Evolutionary conservation across 148 eudicot genomes (phyloP), one percentile per base, ranked within the genome.

Genomic region (Cornus kousa): DNA sequence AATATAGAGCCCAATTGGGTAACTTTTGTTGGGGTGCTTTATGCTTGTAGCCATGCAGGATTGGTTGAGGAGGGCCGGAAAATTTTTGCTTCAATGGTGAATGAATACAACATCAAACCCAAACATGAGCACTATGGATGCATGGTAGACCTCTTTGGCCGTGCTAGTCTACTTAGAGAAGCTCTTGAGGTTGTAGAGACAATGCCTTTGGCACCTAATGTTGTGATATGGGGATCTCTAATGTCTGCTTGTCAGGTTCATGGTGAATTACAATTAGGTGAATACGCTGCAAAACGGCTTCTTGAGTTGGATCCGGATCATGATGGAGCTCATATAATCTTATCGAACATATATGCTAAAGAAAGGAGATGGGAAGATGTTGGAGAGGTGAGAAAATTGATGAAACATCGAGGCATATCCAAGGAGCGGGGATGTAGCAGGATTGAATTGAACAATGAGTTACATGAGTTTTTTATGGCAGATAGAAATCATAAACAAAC

Each of bases 31-130:
- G 87, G 89, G 20, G 85, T 89, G 72, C 86, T 89, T 5, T 85
- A 87, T 83, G 89, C 91, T 65, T 89, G 91, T 70, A 89, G 91
- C 80, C 91, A 87, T 80, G 86, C 87, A n/a, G 89, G 91, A 71
- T 77, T 89, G 43, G 85, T 87, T 71, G 84, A 85, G 9, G 89
- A 86, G 75, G 89, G 89, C 35, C 78, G 76, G 40, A 79, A 83
- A 68, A 22, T 78, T 39, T 89, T 89, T 55, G 67, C 79, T 24
- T 82, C 89, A 7, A 86, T 89, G 89, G 78, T 81, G 23, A 74
- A 81, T 78, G 86, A 79, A 9, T 85, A 89, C 75, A 74, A 79
- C 16, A 83, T 89, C 67, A 74, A 59, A 35, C 91, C 91, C 7
- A 83, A 68, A 72, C 82, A 68, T 31, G 88, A 77, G 78, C 91